A percentile compares a stretch with the other conserved stretches of the same genome.
Evolutionary conservation across 768 basidiomycete genomes (phyloP).

Genomic region (Dacryopinax primogenitus): DNA sequence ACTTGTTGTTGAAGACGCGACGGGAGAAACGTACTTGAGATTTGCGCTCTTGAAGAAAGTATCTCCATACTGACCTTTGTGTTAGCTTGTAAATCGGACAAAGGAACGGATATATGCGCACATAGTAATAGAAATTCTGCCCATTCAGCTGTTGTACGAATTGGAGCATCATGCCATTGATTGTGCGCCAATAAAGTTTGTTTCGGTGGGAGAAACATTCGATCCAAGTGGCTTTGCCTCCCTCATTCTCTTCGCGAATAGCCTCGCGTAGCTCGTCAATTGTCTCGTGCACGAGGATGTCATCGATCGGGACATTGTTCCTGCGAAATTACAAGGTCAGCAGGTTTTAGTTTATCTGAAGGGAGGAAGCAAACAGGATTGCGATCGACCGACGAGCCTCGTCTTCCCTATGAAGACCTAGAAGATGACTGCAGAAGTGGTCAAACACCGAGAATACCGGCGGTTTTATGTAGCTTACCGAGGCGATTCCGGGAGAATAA

Average conservation of each 20-base stretch:
- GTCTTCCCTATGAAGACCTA: slow-evolving; percentile 40
- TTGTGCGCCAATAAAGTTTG: slow-evolving; percentile 56
- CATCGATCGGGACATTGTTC: slow-evolving; percentile 48
- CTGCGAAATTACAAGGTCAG: not conserved
- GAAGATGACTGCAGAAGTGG: slow-evolving; percentile 44
- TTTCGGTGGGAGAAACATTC: slow-evolving; percentile 65
- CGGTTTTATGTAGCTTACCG: no score
- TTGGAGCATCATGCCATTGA: slow-evolving; percentile 72
- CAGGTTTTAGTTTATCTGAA: not conserved
- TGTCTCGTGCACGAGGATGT: slow-evolving; percentile 44
- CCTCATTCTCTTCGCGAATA: slow-evolving; percentile 62
- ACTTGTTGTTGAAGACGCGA: not conserved
- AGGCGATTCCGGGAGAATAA: slow-evolving; percentile 69
- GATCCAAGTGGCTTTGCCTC: slow-evolving; percentile 63
- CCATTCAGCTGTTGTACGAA: slow-evolving; percentile 72
- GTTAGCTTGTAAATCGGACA: slow-evolving; percentile 30
- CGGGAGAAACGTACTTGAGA: slow-evolving; percentile 36
- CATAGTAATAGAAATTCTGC: slow-evolving; percentile 63
- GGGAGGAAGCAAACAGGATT: slow-evolving; percentile 26
- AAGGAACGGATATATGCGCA: slow-evolving; percentile 19
- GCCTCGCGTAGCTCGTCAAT: slow-evolving; percentile 53
- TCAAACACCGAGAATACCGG: no score
- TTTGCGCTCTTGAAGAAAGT: slow-evolving; percentile 68
- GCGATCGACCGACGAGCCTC: slow-evolving; percentile 55
- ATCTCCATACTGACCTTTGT: slow-evolving; percentile 53